Percentiles rank a stretch among this genome's conserved stretches.
These are phyloP conservation scores for Apophysomyces variabilis DNA, from an alignment of 371 early-diverging fungal species.

Conservation along the genomic window DNA sequence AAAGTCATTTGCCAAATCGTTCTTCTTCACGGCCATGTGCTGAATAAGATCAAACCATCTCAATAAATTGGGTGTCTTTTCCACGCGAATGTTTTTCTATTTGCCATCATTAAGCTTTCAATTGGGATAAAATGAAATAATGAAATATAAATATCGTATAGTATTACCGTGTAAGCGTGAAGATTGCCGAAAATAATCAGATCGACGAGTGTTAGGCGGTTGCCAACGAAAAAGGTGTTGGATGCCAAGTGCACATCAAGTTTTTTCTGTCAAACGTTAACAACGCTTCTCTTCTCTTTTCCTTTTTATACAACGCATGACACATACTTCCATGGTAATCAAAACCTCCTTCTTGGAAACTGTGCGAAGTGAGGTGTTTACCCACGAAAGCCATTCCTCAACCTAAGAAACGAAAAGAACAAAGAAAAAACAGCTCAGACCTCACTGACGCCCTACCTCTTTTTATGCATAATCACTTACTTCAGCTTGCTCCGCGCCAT, in stretches of 20 bases:
- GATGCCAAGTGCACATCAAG: slow-evolving; percentile 69
- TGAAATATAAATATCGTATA: too few relatives aligned
- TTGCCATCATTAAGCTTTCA: too few relatives aligned
- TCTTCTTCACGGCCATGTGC: slow-evolving; percentile 54
- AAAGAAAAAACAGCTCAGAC: slow-evolving; percentile 25
- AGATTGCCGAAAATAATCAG: slow-evolving; percentile 71
- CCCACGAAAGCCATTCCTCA: slow-evolving; percentile 51
- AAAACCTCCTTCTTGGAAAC: slow-evolving; percentile 46
- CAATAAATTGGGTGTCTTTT: slow-evolving; percentile 57
- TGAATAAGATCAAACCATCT: slow-evolving; percentile 85
- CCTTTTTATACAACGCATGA: background rate
- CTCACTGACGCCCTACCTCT: background rate
- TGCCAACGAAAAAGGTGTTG: slow-evolving; percentile 69
- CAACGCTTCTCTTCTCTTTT: background rate
- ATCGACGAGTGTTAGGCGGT: slow-evolving; percentile 72
- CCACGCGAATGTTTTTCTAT: slow-evolving; percentile 51
- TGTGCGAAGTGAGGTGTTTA: slow-evolving; percentile 35
- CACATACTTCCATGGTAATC: slow-evolving; percentile 44
- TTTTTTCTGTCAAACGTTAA: slow-evolving; percentile 33
- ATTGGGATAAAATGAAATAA: too few relatives aligned
- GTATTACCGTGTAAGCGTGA: slow-evolving; percentile 59
- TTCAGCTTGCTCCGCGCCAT: slow-evolving; percentile 59
- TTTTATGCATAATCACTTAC: slow-evolving; percentile 23
- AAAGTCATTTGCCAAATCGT: slow-evolving; percentile 56
- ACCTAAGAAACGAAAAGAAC: slow-evolving; percentile 44